Conservation (phyloP, 805 yeast genomes). For the Diddensiella caesifluorescens region DNA sequence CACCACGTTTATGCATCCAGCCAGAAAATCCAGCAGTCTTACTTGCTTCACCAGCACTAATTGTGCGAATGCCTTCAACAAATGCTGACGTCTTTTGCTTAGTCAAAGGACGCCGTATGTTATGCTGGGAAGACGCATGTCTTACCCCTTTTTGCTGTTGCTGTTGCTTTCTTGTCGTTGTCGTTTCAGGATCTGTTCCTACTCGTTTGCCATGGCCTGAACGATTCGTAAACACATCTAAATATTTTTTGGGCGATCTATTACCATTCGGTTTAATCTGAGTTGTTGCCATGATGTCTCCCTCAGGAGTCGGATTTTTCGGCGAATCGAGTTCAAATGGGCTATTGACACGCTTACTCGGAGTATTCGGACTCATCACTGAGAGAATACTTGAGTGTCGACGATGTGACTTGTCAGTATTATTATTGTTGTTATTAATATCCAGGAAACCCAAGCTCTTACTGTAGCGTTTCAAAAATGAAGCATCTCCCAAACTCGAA, state of each 20-base stretch:
- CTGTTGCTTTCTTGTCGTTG: neutral
- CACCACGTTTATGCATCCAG: slow-evolving; percentile 94
- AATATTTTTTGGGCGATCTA: slow-evolving; percentile 2
- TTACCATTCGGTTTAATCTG: neutral
- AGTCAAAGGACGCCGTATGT: slow-evolving; percentile 24
- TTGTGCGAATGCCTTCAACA: slow-evolving; percentile 71
- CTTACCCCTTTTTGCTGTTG: slow-evolving; percentile 36
- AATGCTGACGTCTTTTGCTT: slow-evolving; percentile 40
- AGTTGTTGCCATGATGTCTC: neutral
- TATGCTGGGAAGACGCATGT: slow-evolving; percentile 43
- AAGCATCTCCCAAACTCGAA: slow-evolving; percentile 12
- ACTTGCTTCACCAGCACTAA: slow-evolving; percentile 73
- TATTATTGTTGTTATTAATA: neutral
- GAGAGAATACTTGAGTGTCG: slow-evolving; percentile 24
- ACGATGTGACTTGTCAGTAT: slow-evolving; percentile 14
- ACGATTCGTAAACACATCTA: neutral
- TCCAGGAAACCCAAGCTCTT: neutral
- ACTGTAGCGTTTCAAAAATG: neutral
- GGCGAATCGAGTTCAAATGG: no score
- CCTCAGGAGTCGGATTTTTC: neutral
- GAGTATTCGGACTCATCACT: slow-evolving; percentile 7
- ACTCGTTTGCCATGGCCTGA: slow-evolving; percentile 12
- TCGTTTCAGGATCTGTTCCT: slow-evolving; percentile 10
- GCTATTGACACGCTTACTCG: neutral
- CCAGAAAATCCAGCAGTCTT: slow-evolving; percentile 76